phyloP scores from a whole-genome alignment of 371 early-diverging fungal genomes.

The Lichtheimia ramosa region DNA sequence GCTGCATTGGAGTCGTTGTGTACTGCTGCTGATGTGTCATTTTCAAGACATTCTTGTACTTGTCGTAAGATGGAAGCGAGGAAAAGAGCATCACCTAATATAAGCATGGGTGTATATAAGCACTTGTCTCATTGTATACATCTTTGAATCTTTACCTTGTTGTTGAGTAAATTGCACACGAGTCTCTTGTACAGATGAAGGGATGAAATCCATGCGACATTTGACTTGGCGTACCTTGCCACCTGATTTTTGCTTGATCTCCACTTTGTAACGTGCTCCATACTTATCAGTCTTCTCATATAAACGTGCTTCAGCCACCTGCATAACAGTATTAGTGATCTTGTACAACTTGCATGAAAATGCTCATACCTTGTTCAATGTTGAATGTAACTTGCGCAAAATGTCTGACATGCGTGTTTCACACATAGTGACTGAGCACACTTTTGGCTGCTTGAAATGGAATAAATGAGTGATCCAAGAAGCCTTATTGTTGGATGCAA shows the following conservation, averaged over 20 bases:
- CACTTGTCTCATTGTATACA: background rate
- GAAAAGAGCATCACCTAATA: slow-evolving; percentile 21
- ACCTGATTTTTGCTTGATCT: slow-evolving; percentile 30
- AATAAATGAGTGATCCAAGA: slow-evolving; percentile 48
- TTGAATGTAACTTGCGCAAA: slow-evolving; percentile 27
- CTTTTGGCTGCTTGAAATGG: slow-evolving; percentile 51
- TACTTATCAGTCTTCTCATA: slow-evolving; percentile 42
- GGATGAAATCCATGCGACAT: slow-evolving; percentile 42
- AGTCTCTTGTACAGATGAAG: slow-evolving; percentile 22
- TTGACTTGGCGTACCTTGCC: slow-evolving; percentile 41
- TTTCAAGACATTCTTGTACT: slow-evolving; percentile 10
- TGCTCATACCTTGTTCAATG: slow-evolving; percentile 27
- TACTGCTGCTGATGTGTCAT: slow-evolving; percentile 7
- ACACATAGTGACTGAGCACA: slow-evolving; percentile 36
- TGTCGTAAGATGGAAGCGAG: slow-evolving; percentile 14
- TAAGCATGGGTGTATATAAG: background rate
- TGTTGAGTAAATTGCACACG: slow-evolving; percentile 46
- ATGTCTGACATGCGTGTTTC: slow-evolving; percentile 26
- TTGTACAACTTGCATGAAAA: too few species aligned
- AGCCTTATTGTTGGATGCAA: slow-evolving; percentile 18
- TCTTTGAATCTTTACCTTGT: slow-evolving; percentile 21
- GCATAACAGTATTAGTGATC: too few species aligned
- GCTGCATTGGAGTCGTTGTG: too few species aligned
- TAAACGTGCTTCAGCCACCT: slow-evolving; percentile 30
- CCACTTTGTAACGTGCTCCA: slow-evolving; percentile 42